Evolutionary conservation across 2,329 filamentous ascomycete species (phyloP), one percentile per base, ranked within the genome.

Genomic region (Scortechinia acanthostroma): DNA sequence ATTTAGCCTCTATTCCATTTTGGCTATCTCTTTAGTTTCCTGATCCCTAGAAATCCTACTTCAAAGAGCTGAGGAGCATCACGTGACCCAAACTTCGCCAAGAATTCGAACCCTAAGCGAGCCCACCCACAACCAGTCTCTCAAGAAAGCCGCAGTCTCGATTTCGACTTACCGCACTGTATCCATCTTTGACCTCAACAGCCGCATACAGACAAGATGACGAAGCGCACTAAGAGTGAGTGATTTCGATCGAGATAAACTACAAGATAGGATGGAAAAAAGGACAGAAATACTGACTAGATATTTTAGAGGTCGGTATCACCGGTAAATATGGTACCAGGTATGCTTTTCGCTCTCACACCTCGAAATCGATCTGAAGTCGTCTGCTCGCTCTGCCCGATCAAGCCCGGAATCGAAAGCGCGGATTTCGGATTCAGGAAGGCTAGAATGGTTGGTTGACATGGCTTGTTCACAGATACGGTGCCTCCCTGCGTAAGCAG

Each of bases 401-500:
- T n/a, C n/a, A 10, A 10, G 25, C 10, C 25, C 25, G 25, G n/a
- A n/a, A 30, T 30, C n/a, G 42, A 47, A 22, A n/a, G 45, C n/a
- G 21, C 28, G 21, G 43, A 45, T 48, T 21, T 22, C 16, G 17
- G n/a, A 33, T 40, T 25, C 6, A n/a, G 21, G 15, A 47, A n/a
- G 14, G 22, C 21, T 47, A 43, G 19, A 42, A 5, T 40, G 44
- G 21, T 23, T 40, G 42, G 51, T 42, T 40, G 50, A 50, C 47
- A 42, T 49, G 37, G 45, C 22, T 33, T 47, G 46, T 50, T 48
- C 45, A 56, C 59, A 91, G 89, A 82, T 95, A 95, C 75, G 93
- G 91, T 91, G 91, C 93, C 69, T 97, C 93, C 65, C 89, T 97
- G 74, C 89, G 91, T 76, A 97, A 97, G 83, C 91, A 90, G 71